Evolutionary conservation across 352 stramenopile genomes (phyloP).

Genomic region (Phytophthora syringae): DNA sequence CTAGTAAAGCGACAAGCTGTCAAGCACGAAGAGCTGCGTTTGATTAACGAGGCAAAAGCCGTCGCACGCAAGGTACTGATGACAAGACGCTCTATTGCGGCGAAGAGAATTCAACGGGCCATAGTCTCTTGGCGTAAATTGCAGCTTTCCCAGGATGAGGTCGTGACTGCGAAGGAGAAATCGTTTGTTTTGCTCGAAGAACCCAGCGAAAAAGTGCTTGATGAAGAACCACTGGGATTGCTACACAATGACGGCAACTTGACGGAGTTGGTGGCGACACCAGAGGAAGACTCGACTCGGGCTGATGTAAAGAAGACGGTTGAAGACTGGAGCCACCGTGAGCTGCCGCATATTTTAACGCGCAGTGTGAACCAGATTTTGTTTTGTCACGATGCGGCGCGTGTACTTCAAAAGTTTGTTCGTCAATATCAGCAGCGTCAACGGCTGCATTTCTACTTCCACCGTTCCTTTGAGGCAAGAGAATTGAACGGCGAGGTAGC

Average conservation of each 20-base stretch:
- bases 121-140: constrained; percentile 15
- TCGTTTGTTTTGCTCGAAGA: not conserved
- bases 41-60: constrained; percentile 40
- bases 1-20: constrained; percentile 37
- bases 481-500: not conserved
- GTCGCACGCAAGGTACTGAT: constrained; percentile 18
- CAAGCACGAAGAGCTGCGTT: constrained; percentile 37
- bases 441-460: constrained; percentile 32
- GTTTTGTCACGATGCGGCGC: constrained; percentile 33
- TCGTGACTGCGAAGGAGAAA: not conserved
- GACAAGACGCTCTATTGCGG: constrained; percentile 21
- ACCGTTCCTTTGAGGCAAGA: constrained; percentile 6
- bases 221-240: not conserved
- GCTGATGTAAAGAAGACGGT: constrained; percentile 26
- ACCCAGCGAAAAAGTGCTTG: not conserved
- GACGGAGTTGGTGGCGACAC: not conserved
- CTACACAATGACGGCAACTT: not conserved
- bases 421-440: constrained; percentile 25
- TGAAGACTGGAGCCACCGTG: constrained; percentile 40
- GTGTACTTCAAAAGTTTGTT: constrained; percentile 39
- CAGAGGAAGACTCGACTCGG: constrained; percentile 13
- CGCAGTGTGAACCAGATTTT: constrained; percentile 34
- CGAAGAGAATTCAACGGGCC: constrained; percentile 28
- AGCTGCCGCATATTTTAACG: constrained; percentile 48
- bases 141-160: constrained; percentile 4